Percentiles rank a stretch among this genome's conserved stretches.
Conservation (phyloP, 441 rosid species). For the Euphorbia schlechtendalii region DNA sequence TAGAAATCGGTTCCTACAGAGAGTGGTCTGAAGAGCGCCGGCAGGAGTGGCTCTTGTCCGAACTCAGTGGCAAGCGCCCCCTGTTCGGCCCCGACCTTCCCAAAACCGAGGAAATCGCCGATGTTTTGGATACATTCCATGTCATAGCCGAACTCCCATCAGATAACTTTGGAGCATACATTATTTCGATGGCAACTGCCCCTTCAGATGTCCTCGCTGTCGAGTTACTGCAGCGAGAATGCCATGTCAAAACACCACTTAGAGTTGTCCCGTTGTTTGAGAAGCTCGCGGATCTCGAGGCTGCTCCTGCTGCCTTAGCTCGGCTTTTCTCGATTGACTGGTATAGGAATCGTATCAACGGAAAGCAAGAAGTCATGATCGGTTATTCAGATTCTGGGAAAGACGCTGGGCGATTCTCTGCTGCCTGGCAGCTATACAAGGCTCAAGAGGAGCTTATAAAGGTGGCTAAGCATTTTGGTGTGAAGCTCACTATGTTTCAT, state of each 20-base stretch:
- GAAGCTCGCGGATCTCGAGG: conserved; percentile 93
- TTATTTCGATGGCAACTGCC: conserved; percentile 93
- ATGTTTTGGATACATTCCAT: conserved; percentile 73
- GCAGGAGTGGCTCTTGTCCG: conserved; percentile 90
- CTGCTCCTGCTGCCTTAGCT: conserved; percentile 90
- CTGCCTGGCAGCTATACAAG: conserved; percentile 91
- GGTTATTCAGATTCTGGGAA: conserved; percentile 98
- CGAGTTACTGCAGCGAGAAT: conserved; percentile 85
- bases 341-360: conserved; percentile 79
- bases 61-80: conserved; percentile 85
- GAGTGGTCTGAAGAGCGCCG: conserved; percentile 85
- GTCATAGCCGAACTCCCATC: conserved; percentile 77
- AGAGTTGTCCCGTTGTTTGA: conserved; percentile 90
- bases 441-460: conserved; percentile 95
- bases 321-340: conserved; percentile 85
- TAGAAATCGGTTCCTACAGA: conserved; percentile 77
- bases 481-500: conserved; percentile 93
- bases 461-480: conserved; percentile 76
- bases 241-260: conserved; percentile 69
- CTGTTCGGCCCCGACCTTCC: conserved; percentile 83
- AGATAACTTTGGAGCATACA: conserved; percentile 85
- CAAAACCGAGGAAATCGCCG: conserved; percentile 80
- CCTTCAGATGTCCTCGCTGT: conserved; percentile 91
- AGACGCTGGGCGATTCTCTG: conserved; percentile 90
- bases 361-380: conserved; percentile 97